phyloP scores from a whole-genome alignment of 1,139 yeast genomes.

The Pichia sp. region DNA sequence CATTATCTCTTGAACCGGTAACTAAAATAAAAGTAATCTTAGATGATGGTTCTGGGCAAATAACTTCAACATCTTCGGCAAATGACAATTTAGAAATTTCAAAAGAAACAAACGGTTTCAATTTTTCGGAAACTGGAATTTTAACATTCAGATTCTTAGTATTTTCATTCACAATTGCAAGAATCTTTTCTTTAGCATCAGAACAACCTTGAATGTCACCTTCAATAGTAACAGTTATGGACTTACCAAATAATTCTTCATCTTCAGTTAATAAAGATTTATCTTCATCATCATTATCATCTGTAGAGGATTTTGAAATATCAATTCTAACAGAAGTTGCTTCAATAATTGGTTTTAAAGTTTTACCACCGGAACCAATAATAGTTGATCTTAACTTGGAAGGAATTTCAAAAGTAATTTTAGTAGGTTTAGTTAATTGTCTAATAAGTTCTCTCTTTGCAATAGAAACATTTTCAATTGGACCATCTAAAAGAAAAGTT shows the following conservation, averaged over 20 bases:
- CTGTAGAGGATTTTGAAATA: conserved; percentile 42
- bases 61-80: conserved; percentile 32
- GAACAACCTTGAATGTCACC: conserved; percentile 86
- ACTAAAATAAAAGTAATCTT: conserved; percentile 35
- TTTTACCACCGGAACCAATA: conserved; percentile 87
- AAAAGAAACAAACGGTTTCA: conserved; percentile 49
- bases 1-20: conserved; percentile 61
- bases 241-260: conserved; percentile 49
- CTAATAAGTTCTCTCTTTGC: conserved; percentile 77
- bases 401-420: conserved; percentile 61
- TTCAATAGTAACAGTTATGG: conserved; percentile 57
- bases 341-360: conserved; percentile 71
- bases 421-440: conserved; percentile 72
- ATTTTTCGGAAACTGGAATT: conserved; percentile 40
- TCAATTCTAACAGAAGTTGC: conserved; percentile 70
- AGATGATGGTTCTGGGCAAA: conserved; percentile 30
- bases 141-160: conserved; percentile 52
- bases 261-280: conserved; percentile 29
- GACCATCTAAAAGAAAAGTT: conserved; percentile 81
- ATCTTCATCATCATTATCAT: conserved; percentile 12
- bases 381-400: conserved; percentile 71
- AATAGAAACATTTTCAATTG: conserved; percentile 55
- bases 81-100: conserved; percentile 30
- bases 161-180: conserved; percentile 70
- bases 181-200: conserved; percentile 64